phyloP scores from a whole-genome alignment of 352 stramenopile species.

The Elongisporangium anandrum region DNA sequence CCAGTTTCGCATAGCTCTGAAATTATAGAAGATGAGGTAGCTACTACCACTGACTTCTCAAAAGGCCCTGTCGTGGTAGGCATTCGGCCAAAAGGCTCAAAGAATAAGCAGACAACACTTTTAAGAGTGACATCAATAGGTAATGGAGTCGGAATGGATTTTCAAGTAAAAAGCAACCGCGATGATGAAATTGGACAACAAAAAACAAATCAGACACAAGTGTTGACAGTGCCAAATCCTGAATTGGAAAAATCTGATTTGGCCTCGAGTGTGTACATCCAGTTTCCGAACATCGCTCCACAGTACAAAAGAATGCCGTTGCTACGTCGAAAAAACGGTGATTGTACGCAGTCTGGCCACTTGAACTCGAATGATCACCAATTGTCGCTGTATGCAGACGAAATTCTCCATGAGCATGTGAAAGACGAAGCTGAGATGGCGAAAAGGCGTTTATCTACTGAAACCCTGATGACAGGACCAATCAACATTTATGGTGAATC shows the following conservation, averaged over 20 bases:
- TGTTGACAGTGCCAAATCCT: neutral
- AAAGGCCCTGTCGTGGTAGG: constrained; percentile 29
- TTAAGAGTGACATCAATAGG: constrained; percentile 16
- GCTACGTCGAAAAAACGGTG: neutral
- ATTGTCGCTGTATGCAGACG: neutral
- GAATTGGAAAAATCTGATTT: neutral
- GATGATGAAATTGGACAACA: too few species aligned
- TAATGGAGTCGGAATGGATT: neutral
- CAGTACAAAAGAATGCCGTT: constrained; percentile 20
- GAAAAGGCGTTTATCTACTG: neutral
- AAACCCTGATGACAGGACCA: too few species aligned
- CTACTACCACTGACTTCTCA: neutral
- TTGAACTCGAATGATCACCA: neutral
- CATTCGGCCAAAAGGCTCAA: constrained; percentile 17
- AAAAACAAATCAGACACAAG: too few species aligned
- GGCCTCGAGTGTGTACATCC: constrained; percentile 40
- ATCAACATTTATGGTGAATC: neutral
- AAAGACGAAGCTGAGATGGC: constrained; percentile 5
- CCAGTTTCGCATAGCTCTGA: constrained; percentile 21
- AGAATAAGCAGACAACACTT: constrained; percentile 18
- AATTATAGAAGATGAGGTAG: neutral
- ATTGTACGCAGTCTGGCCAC: too few species aligned
- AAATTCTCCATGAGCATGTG: constrained; percentile 17
- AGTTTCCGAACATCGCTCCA: constrained; percentile 48
- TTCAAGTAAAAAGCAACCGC: neutral